Evolutionary conservation across 2,329 filamentous ascomycete genomes (phyloP), one percentile per base, ranked within the genome.

Genomic region (Aspergillus uvarum): DNA sequence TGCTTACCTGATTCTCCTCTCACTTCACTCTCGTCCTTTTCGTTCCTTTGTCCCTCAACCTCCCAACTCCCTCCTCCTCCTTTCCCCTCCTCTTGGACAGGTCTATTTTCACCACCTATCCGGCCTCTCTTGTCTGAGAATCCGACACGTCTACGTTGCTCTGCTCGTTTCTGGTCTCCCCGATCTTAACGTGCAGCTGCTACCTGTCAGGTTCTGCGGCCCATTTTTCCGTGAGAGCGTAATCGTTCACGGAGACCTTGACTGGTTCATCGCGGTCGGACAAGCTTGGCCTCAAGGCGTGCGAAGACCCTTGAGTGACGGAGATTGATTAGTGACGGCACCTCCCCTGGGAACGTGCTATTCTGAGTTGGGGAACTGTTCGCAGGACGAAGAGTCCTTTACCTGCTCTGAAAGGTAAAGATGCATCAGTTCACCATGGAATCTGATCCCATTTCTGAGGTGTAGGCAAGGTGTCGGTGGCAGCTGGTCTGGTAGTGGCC

Each of bases 211-310:
- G 66, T 70, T 72, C 68, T 67, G 64, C 64, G 69, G 68, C 71
- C 68, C 66, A 44, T 44, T 65, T 68, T 70, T 71, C 67, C 70
- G 70, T 73, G 72, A 73, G 67, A 71, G 64, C 61, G 50, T 56
- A 65, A 42, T 54, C 51, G 29, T 65, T 74, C 69, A 69, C 70
- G 71, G 73, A 75, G 72, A 74, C 73, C 74, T 76, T 74, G 65
- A 73, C 71, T 75, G 74, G 73, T 76, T 76, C 67, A 70, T 70
- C 65, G 68, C 69, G 71, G 72, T 74, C 72, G 68, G 72, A 70
- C 69, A 72, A 69, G 69, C 68, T 62, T 65, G 64, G 63, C 65
- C 66, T 65, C 64, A 59, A 69, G 73, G 65, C 60, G 68, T 70
- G 56, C 63, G 68, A 65, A 62, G 63, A 59, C 67, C 63, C 70